Conservation (phyloP, 1,139 yeast genomes). For the Kurtzmaniella natalensis region DNA sequence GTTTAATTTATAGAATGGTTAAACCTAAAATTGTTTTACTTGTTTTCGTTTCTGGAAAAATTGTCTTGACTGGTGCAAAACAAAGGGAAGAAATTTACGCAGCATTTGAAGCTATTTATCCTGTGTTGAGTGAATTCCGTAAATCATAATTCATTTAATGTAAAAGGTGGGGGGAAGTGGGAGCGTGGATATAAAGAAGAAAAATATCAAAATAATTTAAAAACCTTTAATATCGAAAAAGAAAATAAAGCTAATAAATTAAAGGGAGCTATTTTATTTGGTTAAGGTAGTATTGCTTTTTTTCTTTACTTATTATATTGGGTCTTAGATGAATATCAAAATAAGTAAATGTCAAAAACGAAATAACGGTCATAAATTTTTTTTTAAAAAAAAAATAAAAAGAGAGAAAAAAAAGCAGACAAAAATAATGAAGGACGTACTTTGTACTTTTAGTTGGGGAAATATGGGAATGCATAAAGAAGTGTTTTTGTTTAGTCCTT, state of each 20-base stretch:
- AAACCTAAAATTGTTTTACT: constrained; percentile 95
- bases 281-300: too few relatives aligned
- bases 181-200: too few relatives aligned
- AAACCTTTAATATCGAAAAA: too few relatives aligned
- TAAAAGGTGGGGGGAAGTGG: too few relatives aligned
- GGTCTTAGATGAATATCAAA: too few relatives aligned
- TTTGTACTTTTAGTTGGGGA: constrained; percentile 7
- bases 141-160: constrained; percentile 47
- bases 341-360: background rate
- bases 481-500: constrained; percentile 5
- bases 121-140: constrained; percentile 96
- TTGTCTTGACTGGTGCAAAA: constrained; percentile 97
- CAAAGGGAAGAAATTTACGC: constrained; percentile 98
- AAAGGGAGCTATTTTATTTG: too few relatives aligned
- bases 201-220: too few relatives aligned
- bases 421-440: constrained; percentile 3
- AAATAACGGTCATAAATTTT: background rate
- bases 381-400: background rate
- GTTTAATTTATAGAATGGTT: constrained; percentile 98
- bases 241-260: too few relatives aligned
- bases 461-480: constrained; percentile 4
- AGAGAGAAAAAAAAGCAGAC: background rate
- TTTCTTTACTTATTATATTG: too few relatives aligned
- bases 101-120: constrained; percentile 96
- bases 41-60: constrained; percentile 95